Base-by-base conservation (phyloP, 148 eudicot genomes). In the Nepenthes gracilis region DNA sequence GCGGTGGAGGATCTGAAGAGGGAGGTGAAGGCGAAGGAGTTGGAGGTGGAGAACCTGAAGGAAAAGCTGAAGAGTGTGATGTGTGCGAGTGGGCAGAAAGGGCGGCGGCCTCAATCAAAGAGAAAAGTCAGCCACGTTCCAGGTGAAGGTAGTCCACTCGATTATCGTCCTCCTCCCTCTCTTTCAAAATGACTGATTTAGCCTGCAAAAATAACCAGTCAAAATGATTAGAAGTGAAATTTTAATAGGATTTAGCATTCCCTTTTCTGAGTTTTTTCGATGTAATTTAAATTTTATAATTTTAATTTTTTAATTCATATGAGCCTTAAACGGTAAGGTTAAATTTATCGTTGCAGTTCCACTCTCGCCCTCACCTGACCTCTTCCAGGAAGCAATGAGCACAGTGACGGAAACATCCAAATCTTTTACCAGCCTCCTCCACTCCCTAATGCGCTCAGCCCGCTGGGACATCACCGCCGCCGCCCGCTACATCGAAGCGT, bases 401-500 rank as follows among this genome's bases (percentile, higher is more conserved):
- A 62, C 59, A 62, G 95, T 93, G 37, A 78, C 72, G 60, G 88
- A 89, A 63, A 76, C 84, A 38, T 79, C 90, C 2, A 93, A 89
- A 70, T 76, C 97, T 47, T 93, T 89, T 80, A 85, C 99, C 6
- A 43, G 80, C 33, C 73, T 73, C 51, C 91, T 93, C 63, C 83
- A 84, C 74, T 89, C 97, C 2, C 83, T 89, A 36, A 93, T 93
- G 99, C 91, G 88, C 64, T 83, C 95, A 5, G 96, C 99, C 23
- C 85, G 78, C 40, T 93, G 96, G 95, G 99, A 93, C 74, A 78
- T 93, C 52, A 58, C 89, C 0, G 95, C 99, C 12, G 96, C 96
- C 4, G 85, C 85, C 50, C 83, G 87, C 47, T 93, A 95, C 57
- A 93, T 93, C 54, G 91, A 85, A 72, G 74, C 87, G 1, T 85